Conservation (phyloP, 1,284 basidiomycete genomes). For the Mixia osmundae region DNA sequence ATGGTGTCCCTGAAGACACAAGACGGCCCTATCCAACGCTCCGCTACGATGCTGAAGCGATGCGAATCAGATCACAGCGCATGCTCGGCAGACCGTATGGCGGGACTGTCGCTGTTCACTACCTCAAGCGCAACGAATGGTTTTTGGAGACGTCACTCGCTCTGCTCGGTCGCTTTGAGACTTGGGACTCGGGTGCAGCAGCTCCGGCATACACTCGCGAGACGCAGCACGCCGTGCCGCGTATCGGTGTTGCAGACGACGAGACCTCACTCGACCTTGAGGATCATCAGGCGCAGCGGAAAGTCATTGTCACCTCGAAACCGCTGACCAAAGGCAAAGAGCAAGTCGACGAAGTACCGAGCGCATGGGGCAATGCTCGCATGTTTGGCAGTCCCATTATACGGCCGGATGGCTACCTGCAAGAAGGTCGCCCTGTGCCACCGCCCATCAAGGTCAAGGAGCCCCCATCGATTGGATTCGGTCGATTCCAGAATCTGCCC, state of each 20-base stretch:
- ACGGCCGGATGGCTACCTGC: constrained; percentile 14
- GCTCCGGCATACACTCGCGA: constrained; percentile 13
- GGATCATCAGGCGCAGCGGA: not conserved
- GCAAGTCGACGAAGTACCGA: constrained; percentile 8
- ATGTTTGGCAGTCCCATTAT: constrained; percentile 20
- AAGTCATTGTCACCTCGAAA: constrained; percentile 3
- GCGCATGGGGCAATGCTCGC: constrained; percentile 16
- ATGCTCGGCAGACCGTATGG: constrained; percentile 28
- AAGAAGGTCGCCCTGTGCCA: constrained; percentile 11
- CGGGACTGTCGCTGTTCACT: constrained; percentile 86
- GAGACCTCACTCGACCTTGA: not conserved
- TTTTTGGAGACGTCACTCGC: constrained; percentile 80
- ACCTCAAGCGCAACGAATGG: constrained; percentile 91
- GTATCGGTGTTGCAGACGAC: constrained; percentile 1
- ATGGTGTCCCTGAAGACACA: no score
- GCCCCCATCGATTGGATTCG: no score
- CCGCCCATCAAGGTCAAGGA: no score
- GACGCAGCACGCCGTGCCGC: no score
- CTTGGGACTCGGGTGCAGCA: constrained; percentile 20
- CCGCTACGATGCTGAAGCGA: constrained; percentile 14
- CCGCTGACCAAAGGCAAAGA: constrained; percentile 7
- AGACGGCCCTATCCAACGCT: constrained; percentile 15
- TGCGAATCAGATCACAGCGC: constrained; percentile 9
- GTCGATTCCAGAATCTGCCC: no score
- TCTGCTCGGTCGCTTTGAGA: constrained; percentile 48